Base-by-base conservation (phyloP, 257 asterid species). In the Fraxinus cuspidata region DNA sequence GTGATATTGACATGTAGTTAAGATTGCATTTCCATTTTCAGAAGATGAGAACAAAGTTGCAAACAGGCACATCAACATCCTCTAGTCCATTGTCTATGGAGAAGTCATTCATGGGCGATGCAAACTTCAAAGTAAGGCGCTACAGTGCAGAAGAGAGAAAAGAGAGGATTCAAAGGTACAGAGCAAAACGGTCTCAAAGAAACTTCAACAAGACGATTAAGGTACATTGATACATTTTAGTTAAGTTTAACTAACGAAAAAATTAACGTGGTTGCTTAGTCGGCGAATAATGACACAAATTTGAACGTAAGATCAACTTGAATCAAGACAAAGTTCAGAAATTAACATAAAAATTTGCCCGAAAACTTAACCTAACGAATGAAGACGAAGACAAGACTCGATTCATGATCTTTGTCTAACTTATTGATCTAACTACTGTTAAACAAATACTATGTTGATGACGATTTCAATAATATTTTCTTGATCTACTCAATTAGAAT, bases 201-300 rank as follows among this genome's bases (percentile, higher is more conserved):
- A 94, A 94, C 71, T 94, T 92, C 89, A 90, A 90, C 79, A 94
- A 91, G 73, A 94, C 98, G 7, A 92, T 94, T 67, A 94, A 94
- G 98, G 97, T 92, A 82, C 69, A 11, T 63, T 63, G 32, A 12
- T 23, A 27, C 7, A 9, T 0, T 47, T 15, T n/a, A n/a, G n/a
- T n/a, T n/a, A n/a, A n/a, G 16, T 42, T 42, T 10, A 11, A 40
- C 3, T 40, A 40, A 40, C 15, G 3, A 2, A 40, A 38, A 38
- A 38, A 38, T 44, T 15, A 44, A 40, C 5, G 1, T 44, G 19
- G 5, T 10, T 12, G 51, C 19, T 2, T 40, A 40, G 49, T 11
- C 2, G 0, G 16, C 37, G 9, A 27, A 47, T 35, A 3, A 18
- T 18, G 11, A 15, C 7, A 38, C 21, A n/a, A 6, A 5, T 49